Evolutionary conservation across 2,329 filamentous ascomycete species (phyloP).

Genomic region (Scytalidium lignicola): DNA sequence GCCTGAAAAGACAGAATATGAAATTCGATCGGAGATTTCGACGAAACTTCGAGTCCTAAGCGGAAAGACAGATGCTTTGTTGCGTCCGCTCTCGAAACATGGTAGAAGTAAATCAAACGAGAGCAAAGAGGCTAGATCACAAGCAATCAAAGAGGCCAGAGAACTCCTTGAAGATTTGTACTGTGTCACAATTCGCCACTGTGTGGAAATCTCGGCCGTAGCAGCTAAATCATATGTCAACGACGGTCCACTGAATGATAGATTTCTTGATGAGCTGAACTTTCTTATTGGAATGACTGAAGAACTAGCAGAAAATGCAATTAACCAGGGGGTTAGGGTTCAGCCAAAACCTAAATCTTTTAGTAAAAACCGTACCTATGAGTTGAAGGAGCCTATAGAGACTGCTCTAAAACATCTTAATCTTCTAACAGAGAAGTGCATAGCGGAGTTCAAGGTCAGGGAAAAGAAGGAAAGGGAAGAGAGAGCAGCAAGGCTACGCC

Average conservation of each 20-base stretch:
- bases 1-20: neutral
- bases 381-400: neutral
- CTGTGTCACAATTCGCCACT: neutral
- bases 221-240: neutral
- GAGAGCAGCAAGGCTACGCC: neutral
- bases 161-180: neutral
- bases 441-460: neutral
- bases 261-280: neutral
- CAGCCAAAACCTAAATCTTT: neutral
- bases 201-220: neutral
- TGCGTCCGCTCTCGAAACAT: neutral
- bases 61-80: neutral
- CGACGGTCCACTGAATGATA: neutral
- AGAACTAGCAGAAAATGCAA: neutral
- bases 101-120: too few relatives aligned
- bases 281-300: neutral
- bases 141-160: neutral
- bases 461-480: conserved; percentile 3
- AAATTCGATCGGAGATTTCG: neutral
- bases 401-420: neutral
- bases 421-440: neutral
- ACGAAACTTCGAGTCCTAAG: neutral
- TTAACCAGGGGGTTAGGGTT: neutral
- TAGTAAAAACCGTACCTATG: neutral
- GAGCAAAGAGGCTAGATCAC: too few relatives aligned